Evolutionary conservation across 441 rosid genomes (phyloP), one percentile per base, ranked within the genome.

Genomic region (Mallotus japonicus): DNA sequence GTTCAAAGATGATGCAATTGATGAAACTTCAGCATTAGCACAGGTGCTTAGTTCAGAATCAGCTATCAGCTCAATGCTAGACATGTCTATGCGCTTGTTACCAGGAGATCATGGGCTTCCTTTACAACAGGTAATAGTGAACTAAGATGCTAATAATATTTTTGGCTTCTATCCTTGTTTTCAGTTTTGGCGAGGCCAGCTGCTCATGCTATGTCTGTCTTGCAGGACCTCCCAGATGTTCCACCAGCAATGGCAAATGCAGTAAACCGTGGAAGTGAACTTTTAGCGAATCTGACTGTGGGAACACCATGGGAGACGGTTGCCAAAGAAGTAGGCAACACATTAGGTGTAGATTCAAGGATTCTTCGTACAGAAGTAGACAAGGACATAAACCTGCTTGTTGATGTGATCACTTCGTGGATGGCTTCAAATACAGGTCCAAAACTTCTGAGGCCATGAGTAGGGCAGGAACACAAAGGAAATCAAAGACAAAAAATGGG

Each of bases 231-330:
- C 44, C 97, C 97, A 12, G 99, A 92, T 83, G 97, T 95, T 63
- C 96, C 99, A 53, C 99, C 99, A 22, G 92, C 93, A 81, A 90
- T 95, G 98, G 97, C 93, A 14, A 92, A 92, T 58, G 99, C 97
- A 4, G 96, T 92, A 63, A 92, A 90, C 49, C 84, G 90, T 40
- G 96, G 97, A 78, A 87, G 97, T 57, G 95, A 92, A 78, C 76
- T 95, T 67, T 68, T 95, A 37, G 89, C 91, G 0, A 95, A 87
- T 80, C 81, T 95, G 73, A 85, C 95, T 6, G 89, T 75, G 0
- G 99, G 99, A 28, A 95, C 99, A 32, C 97, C 97, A 0, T 95
- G 97, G 99, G 99, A 92, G 82, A 79, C 88, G 6, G 87, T 92
- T 72, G 93, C 95, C 72, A 95, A 91, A 84, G 99, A 95, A 78